These are phyloP conservation scores for Geotrichum reessii DNA, from an alignment of 1,139 yeast species.

Conservation along the genomic window DNA sequence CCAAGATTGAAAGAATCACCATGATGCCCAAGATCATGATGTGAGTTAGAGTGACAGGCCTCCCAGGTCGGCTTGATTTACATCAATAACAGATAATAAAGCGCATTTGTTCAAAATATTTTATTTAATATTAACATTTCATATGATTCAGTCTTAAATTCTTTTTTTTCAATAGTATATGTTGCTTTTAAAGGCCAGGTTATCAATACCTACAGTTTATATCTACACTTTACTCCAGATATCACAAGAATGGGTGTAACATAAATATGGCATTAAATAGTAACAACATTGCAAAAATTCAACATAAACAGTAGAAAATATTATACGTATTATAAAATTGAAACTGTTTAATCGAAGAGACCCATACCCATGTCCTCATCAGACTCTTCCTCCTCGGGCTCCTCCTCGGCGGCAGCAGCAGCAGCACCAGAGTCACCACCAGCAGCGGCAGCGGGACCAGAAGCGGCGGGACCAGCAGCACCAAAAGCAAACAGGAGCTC, in stretches of 20 bases:
- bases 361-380: conserved; percentile 40
- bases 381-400: conserved; percentile 33
- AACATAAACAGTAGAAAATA: background rate
- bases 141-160: no score
- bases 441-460: conserved; percentile 52
- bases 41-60: background rate
- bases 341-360: conserved; percentile 35
- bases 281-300: background rate
- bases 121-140: no score
- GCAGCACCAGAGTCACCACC: conserved; percentile 59
- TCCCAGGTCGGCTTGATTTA: background rate
- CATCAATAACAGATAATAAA: no score
- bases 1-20: background rate
- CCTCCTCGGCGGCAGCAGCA: conserved; percentile 45
- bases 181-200: background rate
- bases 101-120: no score
- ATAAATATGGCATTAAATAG: background rate
- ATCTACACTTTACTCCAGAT: background rate
- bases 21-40: background rate
- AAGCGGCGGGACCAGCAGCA: conserved; percentile 60
- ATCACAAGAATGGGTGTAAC: background rate
- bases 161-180: background rate
- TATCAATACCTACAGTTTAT: background rate
- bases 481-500: conserved; percentile 80
- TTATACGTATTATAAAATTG: background rate